Conservation (phyloP, 345 rosid genomes). For the Hibiscus syriacus region DNA sequence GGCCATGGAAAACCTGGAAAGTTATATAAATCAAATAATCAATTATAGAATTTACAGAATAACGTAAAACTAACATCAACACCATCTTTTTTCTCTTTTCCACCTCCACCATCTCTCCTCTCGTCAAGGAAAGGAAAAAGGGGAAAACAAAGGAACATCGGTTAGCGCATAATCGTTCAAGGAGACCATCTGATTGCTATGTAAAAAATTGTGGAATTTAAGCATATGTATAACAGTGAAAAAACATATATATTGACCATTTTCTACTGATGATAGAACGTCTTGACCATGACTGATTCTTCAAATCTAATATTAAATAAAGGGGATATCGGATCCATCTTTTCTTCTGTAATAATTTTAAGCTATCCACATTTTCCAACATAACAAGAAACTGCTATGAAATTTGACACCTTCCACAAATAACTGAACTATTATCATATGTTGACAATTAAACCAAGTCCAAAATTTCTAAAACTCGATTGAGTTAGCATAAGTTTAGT, state of each 20-base stretch:
- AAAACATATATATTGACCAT: background rate
- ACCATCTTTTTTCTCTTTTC: background rate
- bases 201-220: background rate
- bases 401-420: slow-evolving; percentile 2
- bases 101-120: background rate
- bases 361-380: background rate
- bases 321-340: background rate
- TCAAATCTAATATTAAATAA: background rate
- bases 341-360: background rate
- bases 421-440: background rate
- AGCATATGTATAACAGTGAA: background rate
- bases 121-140: background rate
- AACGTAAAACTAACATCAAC: background rate
- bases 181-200: background rate
- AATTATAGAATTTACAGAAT: background rate
- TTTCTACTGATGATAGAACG: background rate
- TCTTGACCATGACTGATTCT: background rate
- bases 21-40: slow-evolving; percentile 10
- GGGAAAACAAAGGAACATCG: background rate
- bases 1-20: slow-evolving; percentile 83
- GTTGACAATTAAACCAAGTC: background rate
- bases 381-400: background rate
- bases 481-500: background rate
- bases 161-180: background rate
- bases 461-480: background rate